These are phyloP conservation scores for Aspergillus fumigatus DNA, from an alignment of 2,329 filamentous ascomycete species.

Conservation along the genomic window DNA sequence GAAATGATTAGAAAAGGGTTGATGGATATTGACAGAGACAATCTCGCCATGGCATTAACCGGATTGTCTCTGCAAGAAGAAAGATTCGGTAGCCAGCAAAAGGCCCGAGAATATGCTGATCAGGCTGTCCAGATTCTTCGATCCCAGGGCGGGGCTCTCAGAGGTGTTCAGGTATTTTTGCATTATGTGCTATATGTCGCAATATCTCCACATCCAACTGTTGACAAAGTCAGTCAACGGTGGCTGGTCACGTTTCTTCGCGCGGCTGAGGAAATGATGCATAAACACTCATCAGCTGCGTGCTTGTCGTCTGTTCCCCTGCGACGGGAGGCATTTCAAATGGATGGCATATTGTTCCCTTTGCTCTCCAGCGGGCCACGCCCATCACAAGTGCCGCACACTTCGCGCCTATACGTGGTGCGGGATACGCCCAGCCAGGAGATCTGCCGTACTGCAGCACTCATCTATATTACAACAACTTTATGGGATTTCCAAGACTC, in stretches of 20 bases:
- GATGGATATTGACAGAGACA: constrained; percentile 22
- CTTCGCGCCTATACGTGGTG: constrained; percentile 35
- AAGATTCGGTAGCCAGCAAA: constrained; percentile 31
- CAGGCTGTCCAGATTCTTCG: constrained; percentile 30
- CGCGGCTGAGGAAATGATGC: constrained; percentile 32
- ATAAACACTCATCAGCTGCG: constrained; percentile 21
- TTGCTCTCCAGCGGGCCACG: constrained; percentile 40
- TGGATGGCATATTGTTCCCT: constrained; percentile 35
- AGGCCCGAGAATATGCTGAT: constrained; percentile 25
- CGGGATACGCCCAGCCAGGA: constrained; percentile 30
- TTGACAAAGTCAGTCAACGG: constrained; percentile 17
- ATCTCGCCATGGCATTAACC: constrained; percentile 29
- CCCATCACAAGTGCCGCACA: constrained; percentile 33
- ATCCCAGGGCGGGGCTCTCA: constrained; percentile 22
- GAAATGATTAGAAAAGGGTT: constrained; percentile 21
- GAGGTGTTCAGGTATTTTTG: constrained; percentile 25
- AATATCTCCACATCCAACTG: constrained; percentile 14
- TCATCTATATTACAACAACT: constrained; percentile 37
- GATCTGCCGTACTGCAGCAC: constrained; percentile 31
- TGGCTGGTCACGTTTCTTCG: constrained; percentile 34
- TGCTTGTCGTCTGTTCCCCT: constrained; percentile 27
- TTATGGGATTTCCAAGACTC: constrained; percentile 33
- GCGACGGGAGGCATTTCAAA: constrained; percentile 30
- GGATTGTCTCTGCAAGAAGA: constrained; percentile 37
- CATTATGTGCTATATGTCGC: constrained; percentile 34